Percentiles rank a stretch among this genome's conserved stretches.
These are phyloP conservation scores for Atkinsonella texensis DNA, from an alignment of 2,329 filamentous ascomycete species.

Conservation along the genomic window DNA sequence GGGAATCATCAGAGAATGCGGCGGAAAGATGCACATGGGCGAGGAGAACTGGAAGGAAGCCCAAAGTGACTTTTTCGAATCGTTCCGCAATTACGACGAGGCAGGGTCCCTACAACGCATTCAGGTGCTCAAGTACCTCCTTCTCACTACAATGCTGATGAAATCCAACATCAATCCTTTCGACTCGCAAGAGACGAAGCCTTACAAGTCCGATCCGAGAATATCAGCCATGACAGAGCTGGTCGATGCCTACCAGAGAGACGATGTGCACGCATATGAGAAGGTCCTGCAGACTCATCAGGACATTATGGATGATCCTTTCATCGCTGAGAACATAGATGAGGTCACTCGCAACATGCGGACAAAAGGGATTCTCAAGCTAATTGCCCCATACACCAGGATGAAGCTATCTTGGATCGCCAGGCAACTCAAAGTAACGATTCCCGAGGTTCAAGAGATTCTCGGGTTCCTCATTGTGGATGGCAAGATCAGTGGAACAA, in stretches of 20 bases:
- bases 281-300: conserved; percentile 75
- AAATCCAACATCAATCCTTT: conserved; percentile 98
- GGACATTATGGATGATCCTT: conserved; percentile 81
- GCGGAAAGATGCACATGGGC: conserved; percentile 99
- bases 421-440: conserved; percentile 72
- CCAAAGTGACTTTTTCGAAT: conserved; percentile 96
- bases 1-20: conserved; percentile 97
- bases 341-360: conserved; percentile 98
- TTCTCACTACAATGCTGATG: conserved; percentile 96
- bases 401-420: conserved; percentile 86
- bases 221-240: conserved; percentile 96
- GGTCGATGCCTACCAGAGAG: conserved; percentile 90
- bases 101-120: conserved; percentile 92
- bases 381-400: conserved; percentile 88
- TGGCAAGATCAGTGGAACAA: conserved; percentile 72
- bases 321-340: conserved; percentile 98
- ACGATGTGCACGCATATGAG: conserved; percentile 89
- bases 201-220: conserved; percentile 88
- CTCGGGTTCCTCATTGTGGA: conserved; percentile 90
- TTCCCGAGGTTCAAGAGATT: conserved; percentile 85
- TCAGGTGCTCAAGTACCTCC: conserved; percentile 92
- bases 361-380: conserved; percentile 84
- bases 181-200: conserved; percentile 96
- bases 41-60: conserved; percentile 99
- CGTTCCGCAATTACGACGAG: conserved; percentile 97